Base-by-base conservation (phyloP, 352 stramenopile species). In the Phytophthora brassicae region DNA sequence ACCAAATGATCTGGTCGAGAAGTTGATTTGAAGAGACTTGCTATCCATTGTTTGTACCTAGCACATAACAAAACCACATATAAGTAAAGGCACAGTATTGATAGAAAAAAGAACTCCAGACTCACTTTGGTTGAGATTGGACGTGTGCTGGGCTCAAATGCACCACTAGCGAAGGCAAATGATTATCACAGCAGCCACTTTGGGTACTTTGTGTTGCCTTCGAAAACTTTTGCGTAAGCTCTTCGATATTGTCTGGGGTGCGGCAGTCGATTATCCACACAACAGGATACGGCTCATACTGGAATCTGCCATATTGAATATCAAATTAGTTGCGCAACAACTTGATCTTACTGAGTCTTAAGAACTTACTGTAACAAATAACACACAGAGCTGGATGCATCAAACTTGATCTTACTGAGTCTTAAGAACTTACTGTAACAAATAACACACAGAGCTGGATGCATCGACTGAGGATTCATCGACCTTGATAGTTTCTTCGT, bases 241-340 rank as follows among this genome's bases (percentile, higher is more conserved):
- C 56, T 3, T 59, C 16, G n/a, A 89, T 49, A 44, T 82, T 54
- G 6, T 64, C 24, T 2, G 11, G 7, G 9, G 67, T 54, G 20
- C 51, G 66, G 35, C 74, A 85, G 44, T 90, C 81, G 33, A 90
- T 66, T 51, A 90, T 63, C 81, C 81, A 90, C 41, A 80, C 75
- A 13, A 79, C 57, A 42, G 73, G 64, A 51, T 75, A 67, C 2
- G 77, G 64, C 4, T 17, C 11, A 29, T 72, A 68, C 23, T 68
- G 64, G 24, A 72, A 68, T 23, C 64, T 60, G 17, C 17, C 39
- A 45, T 9, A 45, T n/a, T 2, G 19, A 42, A 42, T 42, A 42
- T 19, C 35, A 1, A 42, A 19, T 26, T 45, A 45, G 39, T 45
- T 24, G 38, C 38, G n/a, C 6, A 26, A 45, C 19, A 23, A 24